phyloP scores from a whole-genome alignment of 805 yeast genomes.

The Sugiyamaella chiloensis region DNA sequence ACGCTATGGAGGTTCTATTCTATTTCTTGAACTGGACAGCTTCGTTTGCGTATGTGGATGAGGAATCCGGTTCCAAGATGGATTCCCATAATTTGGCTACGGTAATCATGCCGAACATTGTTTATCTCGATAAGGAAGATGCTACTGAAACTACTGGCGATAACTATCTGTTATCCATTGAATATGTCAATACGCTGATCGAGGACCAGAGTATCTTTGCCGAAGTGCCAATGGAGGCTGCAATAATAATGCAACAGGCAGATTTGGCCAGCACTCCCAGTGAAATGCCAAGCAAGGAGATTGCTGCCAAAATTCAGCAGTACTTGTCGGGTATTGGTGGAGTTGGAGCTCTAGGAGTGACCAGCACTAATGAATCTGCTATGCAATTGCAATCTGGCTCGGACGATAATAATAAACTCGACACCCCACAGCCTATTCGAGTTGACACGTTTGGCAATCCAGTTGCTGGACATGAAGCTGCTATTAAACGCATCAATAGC shows the following conservation, averaged over 20 bases:
- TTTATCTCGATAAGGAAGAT: constrained; percentile 48
- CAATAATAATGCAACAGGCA: constrained; percentile 47
- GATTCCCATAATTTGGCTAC: constrained; percentile 93
- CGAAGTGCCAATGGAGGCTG: constrained; percentile 66
- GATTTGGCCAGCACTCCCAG: constrained; percentile 26
- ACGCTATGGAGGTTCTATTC: constrained; percentile 78
- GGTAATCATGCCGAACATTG: constrained; percentile 88
- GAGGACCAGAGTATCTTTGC: constrained; percentile 77
- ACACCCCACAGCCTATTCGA: constrained; percentile 1
- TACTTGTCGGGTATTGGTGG: constrained; percentile 8
- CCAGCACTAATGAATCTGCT: neutral
- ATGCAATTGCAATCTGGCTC: neutral
- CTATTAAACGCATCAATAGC: neutral
- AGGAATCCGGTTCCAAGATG: constrained; percentile 91
- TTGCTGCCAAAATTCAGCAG: constrained; percentile 23
- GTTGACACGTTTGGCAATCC: neutral
- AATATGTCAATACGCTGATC: constrained; percentile 79
- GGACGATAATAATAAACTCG: neutral
- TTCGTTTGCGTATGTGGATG: constrained; percentile 89
- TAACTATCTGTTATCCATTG: constrained; percentile 79
- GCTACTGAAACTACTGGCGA: constrained; percentile 28
- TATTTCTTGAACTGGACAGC: constrained; percentile 93
- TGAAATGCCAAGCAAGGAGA: constrained; percentile 30
- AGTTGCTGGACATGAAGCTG: constrained; percentile 1
- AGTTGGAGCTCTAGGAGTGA: neutral